A percentile compares a stretch with the other conserved stretches of the same genome.
phyloP scores from a whole-genome alignment of 2,329 filamentous ascomycete genomes.

The Botrytis fragariae region DNA sequence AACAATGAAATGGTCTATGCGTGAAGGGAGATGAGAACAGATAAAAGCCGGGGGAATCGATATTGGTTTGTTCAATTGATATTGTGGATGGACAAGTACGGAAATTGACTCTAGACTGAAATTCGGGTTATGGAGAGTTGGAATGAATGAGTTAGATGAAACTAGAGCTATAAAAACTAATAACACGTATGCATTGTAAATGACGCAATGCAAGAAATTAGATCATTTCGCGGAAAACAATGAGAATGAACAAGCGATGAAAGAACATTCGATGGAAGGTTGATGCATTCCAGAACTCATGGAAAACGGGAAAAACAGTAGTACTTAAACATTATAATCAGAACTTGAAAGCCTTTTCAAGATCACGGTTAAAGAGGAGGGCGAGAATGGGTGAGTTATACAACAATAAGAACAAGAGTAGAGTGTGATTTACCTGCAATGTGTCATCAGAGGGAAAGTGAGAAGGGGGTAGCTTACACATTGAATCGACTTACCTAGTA shows the following conservation, averaged over 20 bases:
- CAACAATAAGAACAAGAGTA: neutral
- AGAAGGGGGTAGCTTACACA: neutral
- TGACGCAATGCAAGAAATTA: neutral
- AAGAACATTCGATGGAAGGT: neutral
- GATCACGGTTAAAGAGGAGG: neutral
- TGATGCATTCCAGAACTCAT: neutral
- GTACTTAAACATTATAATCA: neutral
- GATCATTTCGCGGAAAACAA: neutral
- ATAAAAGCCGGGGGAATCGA: neutral
- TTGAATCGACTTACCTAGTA: accelerated
- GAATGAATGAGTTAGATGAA: neutral
- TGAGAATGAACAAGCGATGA: neutral
- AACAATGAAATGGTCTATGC: neutral
- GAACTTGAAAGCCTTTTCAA: neutral
- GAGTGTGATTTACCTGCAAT: neutral
- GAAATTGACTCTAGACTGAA: neutral
- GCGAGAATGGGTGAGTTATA: neutral
- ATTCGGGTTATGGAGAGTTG: neutral
- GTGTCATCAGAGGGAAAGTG: neutral
- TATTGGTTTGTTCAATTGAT: neutral
- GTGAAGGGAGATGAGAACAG: neutral
- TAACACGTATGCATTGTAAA: neutral
- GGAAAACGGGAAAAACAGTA: neutral
- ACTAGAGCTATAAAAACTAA: neutral
- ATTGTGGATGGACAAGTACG: neutral